Conservation (phyloP, 2,329 filamentous ascomycete species). For the Chaetomium olivaceum region DNA sequence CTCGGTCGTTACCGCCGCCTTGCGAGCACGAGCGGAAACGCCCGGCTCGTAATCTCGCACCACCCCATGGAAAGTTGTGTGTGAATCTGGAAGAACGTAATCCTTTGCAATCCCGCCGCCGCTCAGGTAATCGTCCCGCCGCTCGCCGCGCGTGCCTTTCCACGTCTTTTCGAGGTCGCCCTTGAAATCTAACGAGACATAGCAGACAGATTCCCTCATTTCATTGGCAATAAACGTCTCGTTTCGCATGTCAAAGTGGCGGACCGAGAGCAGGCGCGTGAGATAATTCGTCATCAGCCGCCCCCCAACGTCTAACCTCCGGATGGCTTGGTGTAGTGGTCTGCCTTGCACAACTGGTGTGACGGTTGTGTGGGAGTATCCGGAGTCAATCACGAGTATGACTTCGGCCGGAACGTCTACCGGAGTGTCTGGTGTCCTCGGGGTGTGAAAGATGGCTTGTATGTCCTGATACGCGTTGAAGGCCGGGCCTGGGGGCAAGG, state of each 20-base stretch:
- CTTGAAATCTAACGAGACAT: slow-evolving; percentile 75
- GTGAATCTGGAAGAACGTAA: slow-evolving; percentile 85
- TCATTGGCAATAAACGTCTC: slow-evolving; percentile 93
- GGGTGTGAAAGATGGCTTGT: slow-evolving; percentile 66
- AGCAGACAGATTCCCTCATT: slow-evolving; percentile 90
- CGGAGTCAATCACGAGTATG: slow-evolving; percentile 84
- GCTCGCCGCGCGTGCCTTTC: slow-evolving; percentile 70
- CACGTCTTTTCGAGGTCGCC: slow-evolving; percentile 78
- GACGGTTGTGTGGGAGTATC: slow-evolving; percentile 89
- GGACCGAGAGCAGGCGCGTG: slow-evolving; percentile 82
- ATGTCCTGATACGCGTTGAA: slow-evolving; percentile 84
- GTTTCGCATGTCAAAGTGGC: slow-evolving; percentile 94
- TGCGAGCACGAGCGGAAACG: slow-evolving; percentile 54
- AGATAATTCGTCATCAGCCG: slow-evolving; percentile 93
- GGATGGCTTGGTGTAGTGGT: slow-evolving; percentile 76
- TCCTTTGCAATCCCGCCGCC: slow-evolving; percentile 74
- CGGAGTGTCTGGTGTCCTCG: slow-evolving; percentile 47
- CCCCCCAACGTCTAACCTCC: slow-evolving; percentile 85
- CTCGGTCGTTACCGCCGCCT: slow-evolving; percentile 56
- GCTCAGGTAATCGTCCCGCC: slow-evolving; percentile 49
- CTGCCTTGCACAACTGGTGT: slow-evolving; percentile 81
- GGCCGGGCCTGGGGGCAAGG: slow-evolving; percentile 56
- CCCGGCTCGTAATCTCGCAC: slow-evolving; percentile 74
- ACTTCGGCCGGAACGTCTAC: slow-evolving; percentile 67
- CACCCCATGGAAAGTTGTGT: slow-evolving; percentile 62